Percentiles rank a stretch among this genome's conserved stretches.
Conservation (phyloP, 164 flowering plant genomes). For the Dillenia turbinata region DNA sequence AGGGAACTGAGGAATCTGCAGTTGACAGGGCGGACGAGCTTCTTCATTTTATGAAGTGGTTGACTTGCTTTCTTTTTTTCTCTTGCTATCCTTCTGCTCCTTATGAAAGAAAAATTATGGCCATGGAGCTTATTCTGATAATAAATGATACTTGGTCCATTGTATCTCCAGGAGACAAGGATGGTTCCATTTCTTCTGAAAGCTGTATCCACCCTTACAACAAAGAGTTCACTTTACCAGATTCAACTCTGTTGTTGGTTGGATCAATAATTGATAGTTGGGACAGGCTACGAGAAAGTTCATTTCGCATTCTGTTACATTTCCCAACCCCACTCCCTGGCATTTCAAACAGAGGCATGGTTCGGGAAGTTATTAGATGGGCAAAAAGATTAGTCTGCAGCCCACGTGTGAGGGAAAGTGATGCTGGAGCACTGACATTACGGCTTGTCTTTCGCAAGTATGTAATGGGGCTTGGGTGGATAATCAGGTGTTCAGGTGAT, state of each 20-base stretch:
- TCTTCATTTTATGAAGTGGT: slow-evolving; percentile 82
- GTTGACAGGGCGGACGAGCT: slow-evolving; percentile 53
- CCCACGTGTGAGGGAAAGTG: slow-evolving; percentile 98
- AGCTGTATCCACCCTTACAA: slow-evolving; percentile 53
- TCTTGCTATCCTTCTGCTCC: slow-evolving; percentile 99
- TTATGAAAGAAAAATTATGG: slow-evolving; percentile 93
- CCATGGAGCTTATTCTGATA: slow-evolving; percentile 84
- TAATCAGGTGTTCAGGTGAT: slow-evolving; percentile 49
- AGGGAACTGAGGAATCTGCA: slow-evolving; percentile 20
- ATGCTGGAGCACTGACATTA: slow-evolving; percentile 90
- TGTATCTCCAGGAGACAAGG: slow-evolving; percentile 24
- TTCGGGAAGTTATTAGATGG: slow-evolving; percentile 64
- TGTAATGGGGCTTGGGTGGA: slow-evolving; percentile 85
- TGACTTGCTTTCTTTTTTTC: slow-evolving; percentile 80
- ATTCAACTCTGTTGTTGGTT: slow-evolving; percentile 73
- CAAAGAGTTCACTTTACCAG: slow-evolving; percentile 59
- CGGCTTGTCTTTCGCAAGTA: slow-evolving; percentile 87
- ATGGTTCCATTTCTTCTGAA: slow-evolving; percentile 24
- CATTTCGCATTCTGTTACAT: slow-evolving; percentile 74
- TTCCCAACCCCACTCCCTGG: slow-evolving; percentile 98
- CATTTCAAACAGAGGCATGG: slow-evolving; percentile 43
- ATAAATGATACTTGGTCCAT: slow-evolving; percentile 85
- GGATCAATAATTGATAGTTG: slow-evolving; percentile 96
- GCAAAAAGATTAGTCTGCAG: slow-evolving; percentile 80
- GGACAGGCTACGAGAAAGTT: slow-evolving; percentile 87